These are phyloP conservation scores for Rhododendron ferrugineum DNA, from an alignment of 148 eudicot genomes.

Conservation along the genomic window DNA sequence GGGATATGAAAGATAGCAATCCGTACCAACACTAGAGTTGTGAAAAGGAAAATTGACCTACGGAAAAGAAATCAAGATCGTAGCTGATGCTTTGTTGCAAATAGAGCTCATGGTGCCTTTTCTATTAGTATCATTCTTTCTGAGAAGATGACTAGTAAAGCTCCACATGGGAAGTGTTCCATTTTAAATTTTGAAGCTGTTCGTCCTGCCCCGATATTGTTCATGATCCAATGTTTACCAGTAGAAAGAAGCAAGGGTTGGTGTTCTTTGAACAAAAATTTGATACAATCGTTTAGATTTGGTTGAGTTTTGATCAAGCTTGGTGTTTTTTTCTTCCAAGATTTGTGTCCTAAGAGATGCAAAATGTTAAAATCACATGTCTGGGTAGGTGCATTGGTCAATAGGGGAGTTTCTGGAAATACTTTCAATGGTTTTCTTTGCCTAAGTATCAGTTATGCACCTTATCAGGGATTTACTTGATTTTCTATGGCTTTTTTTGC, in stretches of 20 bases:
- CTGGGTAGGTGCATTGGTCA: neutral
- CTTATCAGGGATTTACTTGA: neutral
- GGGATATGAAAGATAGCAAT: constrained; percentile 15
- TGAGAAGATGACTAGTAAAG: neutral
- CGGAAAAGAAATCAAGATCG: neutral
- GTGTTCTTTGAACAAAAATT: neutral
- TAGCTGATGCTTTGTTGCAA: neutral
- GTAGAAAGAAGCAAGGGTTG: constrained; percentile 3
- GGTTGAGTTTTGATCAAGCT: neutral
- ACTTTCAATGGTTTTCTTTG: neutral
- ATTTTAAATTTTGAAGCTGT: neutral
- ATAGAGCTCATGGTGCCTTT: neutral
- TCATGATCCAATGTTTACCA: neutral
- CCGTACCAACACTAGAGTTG: neutral
- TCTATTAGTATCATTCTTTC: neutral
- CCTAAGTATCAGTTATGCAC: neutral
- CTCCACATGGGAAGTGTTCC: neutral
- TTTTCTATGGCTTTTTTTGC: neutral
- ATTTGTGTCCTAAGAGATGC: neutral
- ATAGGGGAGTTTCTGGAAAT: neutral
- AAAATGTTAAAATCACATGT: neutral
- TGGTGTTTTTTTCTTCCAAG: neutral
- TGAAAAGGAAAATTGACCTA: neutral
- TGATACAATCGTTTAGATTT: neutral
- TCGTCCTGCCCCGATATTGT: neutral